These are phyloP conservation scores for Microstroma glucosiphilum DNA, from an alignment of 1,284 basidiomycete species.

Conservation along the genomic window DNA sequence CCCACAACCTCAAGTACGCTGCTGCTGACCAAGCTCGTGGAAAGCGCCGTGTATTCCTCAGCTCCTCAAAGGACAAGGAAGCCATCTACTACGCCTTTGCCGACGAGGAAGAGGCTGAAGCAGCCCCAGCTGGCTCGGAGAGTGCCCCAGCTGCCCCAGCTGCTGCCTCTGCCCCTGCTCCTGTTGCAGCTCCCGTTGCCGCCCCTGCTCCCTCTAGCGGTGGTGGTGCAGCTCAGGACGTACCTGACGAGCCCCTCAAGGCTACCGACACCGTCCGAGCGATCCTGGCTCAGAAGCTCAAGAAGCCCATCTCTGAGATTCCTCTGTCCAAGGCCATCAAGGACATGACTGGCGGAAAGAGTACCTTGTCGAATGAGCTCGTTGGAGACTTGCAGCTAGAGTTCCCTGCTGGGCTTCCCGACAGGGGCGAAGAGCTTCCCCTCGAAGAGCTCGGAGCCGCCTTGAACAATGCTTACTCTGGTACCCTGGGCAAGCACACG, in stretches of 20 bases:
- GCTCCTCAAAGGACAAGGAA: conserved; percentile 89
- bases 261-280: conserved; percentile 80
- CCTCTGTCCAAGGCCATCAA: conserved; percentile 94
- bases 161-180: conserved; percentile 50
- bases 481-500: conserved; percentile 91
- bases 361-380: conserved; percentile 94
- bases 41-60: conserved; percentile 74
- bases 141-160: conserved; percentile 53
- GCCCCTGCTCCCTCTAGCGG: conserved; percentile 54
- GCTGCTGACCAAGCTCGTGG: conserved; percentile 76
- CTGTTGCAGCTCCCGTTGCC: conserved; percentile 54
- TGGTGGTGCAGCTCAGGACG: conserved; percentile 59
- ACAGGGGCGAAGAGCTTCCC: conserved; percentile 94
- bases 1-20: conserved; percentile 94
- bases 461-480: conserved; percentile 72
- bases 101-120: conserved; percentile 57
- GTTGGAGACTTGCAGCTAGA: conserved; percentile 71
- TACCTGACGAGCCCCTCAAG: conserved; percentile 86
- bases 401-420: conserved; percentile 58
- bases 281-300: conserved; percentile 94
- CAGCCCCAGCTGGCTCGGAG: conserved; percentile 49
- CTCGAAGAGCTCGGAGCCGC: conserved; percentile 80
- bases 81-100: conserved; percentile 98
- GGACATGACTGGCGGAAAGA: conserved; percentile 96
- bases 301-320: conserved; percentile 84